Conservation (phyloP, 2,329 filamentous ascomycete species). For the Paracoccidioides brasiliensis region DNA sequence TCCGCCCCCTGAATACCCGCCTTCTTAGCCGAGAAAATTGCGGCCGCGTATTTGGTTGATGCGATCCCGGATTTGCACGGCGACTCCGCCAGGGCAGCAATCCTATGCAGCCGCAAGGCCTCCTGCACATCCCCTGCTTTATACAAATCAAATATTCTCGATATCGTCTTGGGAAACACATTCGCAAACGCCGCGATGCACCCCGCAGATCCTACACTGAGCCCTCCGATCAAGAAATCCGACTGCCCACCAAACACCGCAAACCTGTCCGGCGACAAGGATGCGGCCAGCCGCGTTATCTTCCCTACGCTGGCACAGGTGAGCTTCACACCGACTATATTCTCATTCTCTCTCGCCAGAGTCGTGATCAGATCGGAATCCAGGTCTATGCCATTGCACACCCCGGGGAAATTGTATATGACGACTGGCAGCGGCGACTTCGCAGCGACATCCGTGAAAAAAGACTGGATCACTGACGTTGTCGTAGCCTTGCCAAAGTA, state of each 20-base stretch:
- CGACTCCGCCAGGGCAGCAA: conserved; percentile 52
- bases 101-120: conserved; percentile 47
- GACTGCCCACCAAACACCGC: conserved; percentile 59
- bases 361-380: conserved; percentile 49
- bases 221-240: conserved; percentile 51
- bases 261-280: conserved; percentile 44
- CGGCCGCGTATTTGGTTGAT: conserved; percentile 54
- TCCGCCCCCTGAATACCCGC: conserved; percentile 49
- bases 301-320: conserved; percentile 52
- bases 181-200: conserved; percentile 48
- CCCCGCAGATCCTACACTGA: conserved; percentile 41
- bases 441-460: conserved; percentile 46
- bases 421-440: conserved; percentile 44
- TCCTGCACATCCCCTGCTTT: conserved; percentile 43
- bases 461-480: conserved; percentile 43
- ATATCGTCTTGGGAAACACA: conserved; percentile 43
- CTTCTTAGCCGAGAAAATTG: conserved; percentile 43
- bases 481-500: conserved; percentile 54
- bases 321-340: conserved; percentile 52
- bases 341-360: conserved; percentile 36
- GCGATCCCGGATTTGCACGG: conserved; percentile 55
- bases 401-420: conserved; percentile 56
- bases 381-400: conserved; percentile 55
- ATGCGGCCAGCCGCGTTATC: conserved; percentile 42
- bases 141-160: conserved; percentile 49